Evolutionary conservation across 2,329 filamentous ascomycete species (phyloP), one percentile per base, ranked within the genome.

Genomic region (Thyridium curvatum): DNA sequence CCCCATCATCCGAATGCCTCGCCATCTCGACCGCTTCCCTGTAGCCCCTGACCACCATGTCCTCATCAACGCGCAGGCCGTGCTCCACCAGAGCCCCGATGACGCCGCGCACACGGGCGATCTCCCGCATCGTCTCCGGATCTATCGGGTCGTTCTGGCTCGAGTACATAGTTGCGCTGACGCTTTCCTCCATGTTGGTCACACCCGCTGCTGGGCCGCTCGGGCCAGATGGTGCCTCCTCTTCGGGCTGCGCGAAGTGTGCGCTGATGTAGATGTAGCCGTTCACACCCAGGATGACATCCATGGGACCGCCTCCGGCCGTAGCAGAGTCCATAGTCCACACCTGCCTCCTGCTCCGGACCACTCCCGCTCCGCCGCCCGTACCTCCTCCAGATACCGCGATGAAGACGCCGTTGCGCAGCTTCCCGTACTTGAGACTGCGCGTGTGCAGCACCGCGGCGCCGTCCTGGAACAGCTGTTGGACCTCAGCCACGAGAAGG

Each of bases 211-310:
- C 54, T 52, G 16, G 61, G 58, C 18, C 68, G 43, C 17, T 41
- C 38, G 14, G 46, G 44, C 6, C 57, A 18, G 17, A 26, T 15
- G 12, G 88, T 84, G 67, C 74, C 48, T 8, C 55, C 56, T 12
- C 64, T 65, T n/a, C 62, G 59, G n/a, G 68, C 65, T 32, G 73
- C 65, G 30, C 81, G 8, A 84, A 67, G 52, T 94, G 88, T 66
- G 87, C 90, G 61, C 83, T 82, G 54, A 97, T 90, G 85, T 88
- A 98, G 42, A 97, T 89, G 58, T 94, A 97, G 1, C 93, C 93
- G 54, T 98, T 98, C 30, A 98, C 93, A 3, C 93, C 93, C 1
- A 98, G 71, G 38, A 95, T 76, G 8, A 97, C 79, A 56, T 96
- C 87, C 18, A 98, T 77, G 46, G 80, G 82, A 38, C 77, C 72